Conservation (phyloP, 805 yeast species). For the Ogataea trehalophila region DNA sequence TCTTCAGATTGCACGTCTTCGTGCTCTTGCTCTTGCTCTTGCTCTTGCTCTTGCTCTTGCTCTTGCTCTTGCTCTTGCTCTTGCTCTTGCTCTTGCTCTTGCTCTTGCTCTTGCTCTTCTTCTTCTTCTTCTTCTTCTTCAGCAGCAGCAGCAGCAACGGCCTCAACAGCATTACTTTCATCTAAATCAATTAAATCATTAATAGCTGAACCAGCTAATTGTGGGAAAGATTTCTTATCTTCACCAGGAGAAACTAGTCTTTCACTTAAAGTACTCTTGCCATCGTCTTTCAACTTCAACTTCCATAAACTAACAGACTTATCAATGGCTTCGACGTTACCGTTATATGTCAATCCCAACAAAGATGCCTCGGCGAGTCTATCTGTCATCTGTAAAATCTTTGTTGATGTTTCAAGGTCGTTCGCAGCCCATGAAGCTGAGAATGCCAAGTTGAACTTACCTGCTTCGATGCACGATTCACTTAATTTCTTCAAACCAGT, state of each 20-base stretch:
- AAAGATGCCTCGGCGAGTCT: constrained; percentile 83
- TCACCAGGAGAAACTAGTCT: constrained; percentile 47
- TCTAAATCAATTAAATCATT: constrained; percentile 25
- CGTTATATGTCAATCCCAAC: constrained; percentile 68
- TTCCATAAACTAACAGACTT: constrained; percentile 65
- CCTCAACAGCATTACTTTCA: constrained; percentile 8
- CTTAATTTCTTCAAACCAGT: constrained; percentile 61
- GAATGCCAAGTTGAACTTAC: constrained; percentile 87
- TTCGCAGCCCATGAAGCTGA: constrained; percentile 87
- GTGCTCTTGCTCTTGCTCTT: no score
- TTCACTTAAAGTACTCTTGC: constrained; percentile 55
- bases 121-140: constrained; percentile 14
- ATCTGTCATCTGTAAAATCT: constrained; percentile 60
- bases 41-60: no score
- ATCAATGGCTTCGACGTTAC: constrained; percentile 35
- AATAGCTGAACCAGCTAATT: constrained; percentile 28
- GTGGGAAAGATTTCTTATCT: constrained; percentile 35
- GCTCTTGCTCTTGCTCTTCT: constrained; percentile 17
- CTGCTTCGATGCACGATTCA: constrained; percentile 58
- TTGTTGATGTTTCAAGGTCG: constrained; percentile 57
- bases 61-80: constrained; percentile 12
- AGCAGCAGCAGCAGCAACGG: background rate
- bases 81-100: constrained; percentile 14
- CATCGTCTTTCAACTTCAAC: constrained; percentile 41
- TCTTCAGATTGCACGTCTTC: no score